phyloP scores from a whole-genome alignment of 139 green algal genomes.

The Eudorina sp. region DNA sequence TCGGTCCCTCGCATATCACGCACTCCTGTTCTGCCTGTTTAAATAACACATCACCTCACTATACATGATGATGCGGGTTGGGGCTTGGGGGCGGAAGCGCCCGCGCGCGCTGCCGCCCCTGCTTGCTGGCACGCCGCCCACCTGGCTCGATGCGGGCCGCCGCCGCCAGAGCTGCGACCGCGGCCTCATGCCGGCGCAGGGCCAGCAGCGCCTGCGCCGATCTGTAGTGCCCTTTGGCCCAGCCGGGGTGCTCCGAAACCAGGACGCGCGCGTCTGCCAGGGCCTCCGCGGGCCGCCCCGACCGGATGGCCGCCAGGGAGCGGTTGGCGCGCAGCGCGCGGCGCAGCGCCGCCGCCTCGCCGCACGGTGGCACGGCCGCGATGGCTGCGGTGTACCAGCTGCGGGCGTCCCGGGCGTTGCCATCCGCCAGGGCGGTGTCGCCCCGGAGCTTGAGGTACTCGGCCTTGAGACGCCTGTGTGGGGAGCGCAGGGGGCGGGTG shows the following conservation, averaged over 20 bases:
- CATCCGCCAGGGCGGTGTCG: neutral
- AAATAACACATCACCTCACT: no score
- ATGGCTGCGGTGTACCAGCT: constrained; percentile 13
- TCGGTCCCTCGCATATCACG: no score
- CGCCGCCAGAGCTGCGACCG: neutral
- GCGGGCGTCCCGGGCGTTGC: constrained; percentile 8
- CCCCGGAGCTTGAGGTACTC: constrained; percentile 29
- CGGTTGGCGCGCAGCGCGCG: constrained; percentile 20
- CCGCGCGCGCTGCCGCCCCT: no score
- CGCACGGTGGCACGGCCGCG: neutral
- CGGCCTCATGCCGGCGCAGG: neutral
- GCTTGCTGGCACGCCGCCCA: neutral
- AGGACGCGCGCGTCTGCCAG: neutral
- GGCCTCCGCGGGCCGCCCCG: neutral
- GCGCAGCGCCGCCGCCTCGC: neutral
- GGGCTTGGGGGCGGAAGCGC: no score
- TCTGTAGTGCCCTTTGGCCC: constrained; percentile 37
- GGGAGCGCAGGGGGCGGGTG: neutral
- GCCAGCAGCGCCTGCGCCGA: constrained; percentile 2
- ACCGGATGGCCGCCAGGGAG: neutral
- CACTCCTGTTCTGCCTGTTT: no score
- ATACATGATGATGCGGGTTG: no score
- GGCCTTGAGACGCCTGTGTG: neutral
- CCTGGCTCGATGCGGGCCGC: constrained; percentile 13
- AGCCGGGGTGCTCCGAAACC: neutral